These are phyloP conservation scores for Boletus tylopilopsis DNA, from an alignment of 768 basidiomycete genomes.

Conservation along the genomic window DNA sequence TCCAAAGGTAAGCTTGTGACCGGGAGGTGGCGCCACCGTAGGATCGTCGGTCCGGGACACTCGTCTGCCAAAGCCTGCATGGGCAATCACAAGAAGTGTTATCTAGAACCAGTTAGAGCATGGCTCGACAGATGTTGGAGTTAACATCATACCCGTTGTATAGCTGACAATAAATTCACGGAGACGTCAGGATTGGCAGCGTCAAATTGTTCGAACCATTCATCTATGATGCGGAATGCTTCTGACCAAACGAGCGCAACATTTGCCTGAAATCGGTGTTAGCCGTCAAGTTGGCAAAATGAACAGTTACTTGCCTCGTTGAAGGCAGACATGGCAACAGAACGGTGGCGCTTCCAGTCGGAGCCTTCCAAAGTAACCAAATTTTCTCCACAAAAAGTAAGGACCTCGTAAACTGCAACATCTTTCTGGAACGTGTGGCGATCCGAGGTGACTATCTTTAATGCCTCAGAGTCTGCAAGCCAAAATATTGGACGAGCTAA, in stretches of 20 bases:
- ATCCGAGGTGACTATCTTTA: slow-evolving; percentile 34
- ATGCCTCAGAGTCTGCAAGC: slow-evolving; percentile 42
- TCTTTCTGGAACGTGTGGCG: slow-evolving; percentile 40
- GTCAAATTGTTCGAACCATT: slow-evolving; percentile 42
- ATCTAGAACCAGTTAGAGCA: slow-evolving; percentile 14
- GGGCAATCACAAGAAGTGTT: slow-evolving; percentile 40
- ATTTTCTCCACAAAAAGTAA: slow-evolving; percentile 46
- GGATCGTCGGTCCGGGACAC: slow-evolving; percentile 33
- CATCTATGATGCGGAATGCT: slow-evolving; percentile 35
- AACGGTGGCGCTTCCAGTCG: slow-evolving; percentile 48
- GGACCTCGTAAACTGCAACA: slow-evolving; percentile 34
- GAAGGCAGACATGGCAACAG: slow-evolving; percentile 46
- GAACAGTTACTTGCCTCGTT: slow-evolving; percentile 36
- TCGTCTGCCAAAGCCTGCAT: slow-evolving; percentile 41
- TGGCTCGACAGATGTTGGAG: neutral
- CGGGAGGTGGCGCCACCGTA: slow-evolving; percentile 20
- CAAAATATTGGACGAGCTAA: slow-evolving; percentile 34
- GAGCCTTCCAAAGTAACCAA: slow-evolving; percentile 40
- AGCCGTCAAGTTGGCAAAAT: neutral
- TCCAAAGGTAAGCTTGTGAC: slow-evolving; percentile 35
- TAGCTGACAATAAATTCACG: slow-evolving; percentile 8
- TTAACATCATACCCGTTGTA: slow-evolving; percentile 14
- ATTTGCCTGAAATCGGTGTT: slow-evolving; percentile 33
- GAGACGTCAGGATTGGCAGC: slow-evolving; percentile 17
- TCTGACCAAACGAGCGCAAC: slow-evolving; percentile 49